Conservation (phyloP, 305 asterid species). For the Fraxinus ornus region DNA sequence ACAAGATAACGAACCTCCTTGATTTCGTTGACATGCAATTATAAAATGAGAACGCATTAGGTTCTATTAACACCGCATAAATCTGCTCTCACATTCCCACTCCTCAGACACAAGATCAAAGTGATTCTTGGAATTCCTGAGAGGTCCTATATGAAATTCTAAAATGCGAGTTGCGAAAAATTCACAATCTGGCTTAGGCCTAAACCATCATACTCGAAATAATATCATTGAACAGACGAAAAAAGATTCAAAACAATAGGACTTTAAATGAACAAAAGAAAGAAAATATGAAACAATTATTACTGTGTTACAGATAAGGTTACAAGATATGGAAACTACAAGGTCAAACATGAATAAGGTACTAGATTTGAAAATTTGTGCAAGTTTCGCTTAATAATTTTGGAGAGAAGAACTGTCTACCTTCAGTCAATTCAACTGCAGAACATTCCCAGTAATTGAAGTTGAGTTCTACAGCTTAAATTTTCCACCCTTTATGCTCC, state of each 20-base stretch:
- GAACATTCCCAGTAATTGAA: slow-evolving; percentile 38
- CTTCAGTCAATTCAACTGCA: slow-evolving; percentile 52
- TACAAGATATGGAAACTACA: slow-evolving; percentile 4
- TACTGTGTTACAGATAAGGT: slow-evolving; percentile 24
- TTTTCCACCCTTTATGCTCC: slow-evolving; percentile 56
- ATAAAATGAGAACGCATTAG: slow-evolving; percentile 1
- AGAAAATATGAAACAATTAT: slow-evolving; percentile 16
- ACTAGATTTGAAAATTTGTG: not conserved
- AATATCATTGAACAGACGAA: not conserved
- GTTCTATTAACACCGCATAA: not conserved
- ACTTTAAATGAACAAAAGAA: slow-evolving; percentile 8
- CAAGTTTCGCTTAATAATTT: slow-evolving; percentile 19
- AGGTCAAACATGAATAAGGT: slow-evolving; percentile 22
- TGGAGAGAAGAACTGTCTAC: slow-evolving; percentile 24
- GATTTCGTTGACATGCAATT: not conserved
- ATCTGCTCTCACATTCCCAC: not conserved
- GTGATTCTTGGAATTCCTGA: not conserved
- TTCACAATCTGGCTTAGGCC: not conserved
- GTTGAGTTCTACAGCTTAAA: slow-evolving; percentile 43
- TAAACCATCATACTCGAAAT: not conserved
- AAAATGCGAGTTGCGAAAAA: not conserved
- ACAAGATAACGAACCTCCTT: not conserved
- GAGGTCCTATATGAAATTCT: not conserved
- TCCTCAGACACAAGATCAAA: not conserved
- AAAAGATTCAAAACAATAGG: not conserved